Evolutionary conservation across 179 eudicot species (phyloP), one percentile per base, ranked within the genome.

Genomic region (Pouteria campechiana): DNA sequence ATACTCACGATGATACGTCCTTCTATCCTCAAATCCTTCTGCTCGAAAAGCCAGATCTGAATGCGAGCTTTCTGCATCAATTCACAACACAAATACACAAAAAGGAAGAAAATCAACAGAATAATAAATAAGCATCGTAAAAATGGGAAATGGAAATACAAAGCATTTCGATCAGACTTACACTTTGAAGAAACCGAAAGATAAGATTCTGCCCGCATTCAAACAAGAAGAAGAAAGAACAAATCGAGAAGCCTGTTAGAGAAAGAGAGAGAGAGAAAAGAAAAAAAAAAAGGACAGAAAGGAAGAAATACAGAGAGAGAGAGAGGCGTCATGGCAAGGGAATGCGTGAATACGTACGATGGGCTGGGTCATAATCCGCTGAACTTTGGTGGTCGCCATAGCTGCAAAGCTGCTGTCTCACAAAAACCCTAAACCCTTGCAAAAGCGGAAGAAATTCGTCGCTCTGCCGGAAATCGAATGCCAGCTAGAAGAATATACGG

Each of bases 1-100:
- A 9, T n/a, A 54, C 88, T 32, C 65, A 83, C 94, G 44, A 89
- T 89, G 4, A 89, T 89, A 3, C 97, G 89, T 33, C 97, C 97
- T 57, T 89, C 97, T 15, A 89, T 89, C 79, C 97, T 78, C 67
- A 69, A 35, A 55, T 89, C 97, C 69, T 89, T 89, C 74, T 89
- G 97, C 83, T 89, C 97, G 36, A 89, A 89, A 39, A 89, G 78
- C 97, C 93, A 89, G 28, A 85, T 89, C 78, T 85, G 93, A 46
- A 89, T 85, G 11, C 95, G 82, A 51, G 97, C 85, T 81, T 89
- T 89, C 90, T 77, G 69, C 37, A 40, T 21, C 31, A 37, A 35
- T 28, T 16, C 12, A n/a, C 5, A 36, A 23, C 22, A 31, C 17
- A 50, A 32, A 62, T 3, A 15, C 22, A 25, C 25, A 37, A n/a